Conservation (phyloP, 2,329 filamentous ascomycete species). For the Sclerotinia trifoliorum region DNA sequence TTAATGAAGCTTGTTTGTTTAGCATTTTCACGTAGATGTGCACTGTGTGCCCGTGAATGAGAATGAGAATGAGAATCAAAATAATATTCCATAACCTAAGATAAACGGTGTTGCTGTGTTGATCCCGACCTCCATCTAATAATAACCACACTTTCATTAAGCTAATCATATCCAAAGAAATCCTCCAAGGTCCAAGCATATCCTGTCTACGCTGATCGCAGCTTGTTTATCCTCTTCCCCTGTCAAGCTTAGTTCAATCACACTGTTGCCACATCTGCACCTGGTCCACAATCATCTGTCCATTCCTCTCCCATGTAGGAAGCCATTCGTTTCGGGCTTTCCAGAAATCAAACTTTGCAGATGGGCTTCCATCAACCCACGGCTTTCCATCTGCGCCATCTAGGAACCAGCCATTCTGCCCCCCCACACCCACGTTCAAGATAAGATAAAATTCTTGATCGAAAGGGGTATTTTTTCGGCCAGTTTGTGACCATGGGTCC, state of each 20-base stretch:
- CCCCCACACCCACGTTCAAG: conserved; percentile 72
- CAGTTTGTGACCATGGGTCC: conserved; percentile 64
- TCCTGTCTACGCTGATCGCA: conserved; percentile 5
- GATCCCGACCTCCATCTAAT: conserved; percentile 3
- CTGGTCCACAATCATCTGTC: conserved; percentile 65
- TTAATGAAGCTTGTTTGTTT: neutral
- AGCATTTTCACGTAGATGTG: neutral
- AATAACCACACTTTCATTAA: conserved; percentile 13
- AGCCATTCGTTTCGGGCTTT: conserved; percentile 62
- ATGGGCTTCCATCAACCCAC: conserved; percentile 68
- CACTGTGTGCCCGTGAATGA: neutral
- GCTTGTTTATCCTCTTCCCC: neutral
- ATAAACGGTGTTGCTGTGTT: neutral
- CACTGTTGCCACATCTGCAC: conserved; percentile 72
- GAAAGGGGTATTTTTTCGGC: conserved; percentile 65
- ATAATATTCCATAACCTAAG: neutral
- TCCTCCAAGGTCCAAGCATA: neutral
- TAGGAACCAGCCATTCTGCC: conserved; percentile 80
- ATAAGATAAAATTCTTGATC: conserved; percentile 76
- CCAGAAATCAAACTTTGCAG: conserved; percentile 77
- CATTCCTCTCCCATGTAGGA: conserved; percentile 65
- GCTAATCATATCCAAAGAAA: conserved; percentile 9
- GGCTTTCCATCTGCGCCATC: conserved; percentile 72
- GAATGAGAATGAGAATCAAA: neutral
- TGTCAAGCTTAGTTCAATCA: conserved; percentile 45